phyloP scores from a whole-genome alignment of 257 asterid species.

The Nyctanthes arbortristis region DNA sequence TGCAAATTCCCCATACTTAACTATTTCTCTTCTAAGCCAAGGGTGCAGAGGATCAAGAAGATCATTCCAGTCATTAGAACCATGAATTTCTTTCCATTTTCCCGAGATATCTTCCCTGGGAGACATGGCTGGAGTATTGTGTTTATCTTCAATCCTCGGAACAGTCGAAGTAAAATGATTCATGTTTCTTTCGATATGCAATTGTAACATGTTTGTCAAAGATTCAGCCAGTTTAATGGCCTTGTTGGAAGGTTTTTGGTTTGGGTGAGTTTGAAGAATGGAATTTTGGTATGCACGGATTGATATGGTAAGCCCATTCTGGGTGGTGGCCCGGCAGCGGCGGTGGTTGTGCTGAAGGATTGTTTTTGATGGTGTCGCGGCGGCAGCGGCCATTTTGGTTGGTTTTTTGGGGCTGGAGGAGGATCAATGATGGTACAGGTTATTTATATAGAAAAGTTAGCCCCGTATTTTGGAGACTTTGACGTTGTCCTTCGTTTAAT shows the following conservation, averaged over 20 bases:
- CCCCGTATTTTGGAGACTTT: not conserved
- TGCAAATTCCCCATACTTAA: slow-evolving; percentile 77
- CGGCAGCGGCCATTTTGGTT: slow-evolving; percentile 37
- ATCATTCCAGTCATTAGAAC: slow-evolving; percentile 54
- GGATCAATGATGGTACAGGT: too few relatives aligned
- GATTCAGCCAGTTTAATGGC: slow-evolving; percentile 50
- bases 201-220: slow-evolving; percentile 44
- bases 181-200: slow-evolving; percentile 43
- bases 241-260: slow-evolving; percentile 32
- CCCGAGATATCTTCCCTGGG: slow-evolving; percentile 60
- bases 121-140: slow-evolving; percentile 46
- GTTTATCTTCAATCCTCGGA: slow-evolving; percentile 37
- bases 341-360: slow-evolving; percentile 23
- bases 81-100: slow-evolving; percentile 63
- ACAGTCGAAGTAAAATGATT: slow-evolving; percentile 16
- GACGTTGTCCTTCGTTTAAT: not conserved
- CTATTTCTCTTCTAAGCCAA: slow-evolving; percentile 56
- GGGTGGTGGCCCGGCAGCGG: slow-evolving; percentile 5
- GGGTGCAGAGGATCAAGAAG: slow-evolving; percentile 75
- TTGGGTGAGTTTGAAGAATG: slow-evolving; percentile 17
- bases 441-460: slow-evolving; percentile 18
- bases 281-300: slow-evolving; percentile 23
- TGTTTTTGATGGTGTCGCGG: slow-evolving; percentile 10
- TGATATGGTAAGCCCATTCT: not conserved
- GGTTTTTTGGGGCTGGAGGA: not conserved